These are phyloP conservation scores for Trametes maxima DNA, from an alignment of 768 basidiomycete genomes.

Conservation along the genomic window DNA sequence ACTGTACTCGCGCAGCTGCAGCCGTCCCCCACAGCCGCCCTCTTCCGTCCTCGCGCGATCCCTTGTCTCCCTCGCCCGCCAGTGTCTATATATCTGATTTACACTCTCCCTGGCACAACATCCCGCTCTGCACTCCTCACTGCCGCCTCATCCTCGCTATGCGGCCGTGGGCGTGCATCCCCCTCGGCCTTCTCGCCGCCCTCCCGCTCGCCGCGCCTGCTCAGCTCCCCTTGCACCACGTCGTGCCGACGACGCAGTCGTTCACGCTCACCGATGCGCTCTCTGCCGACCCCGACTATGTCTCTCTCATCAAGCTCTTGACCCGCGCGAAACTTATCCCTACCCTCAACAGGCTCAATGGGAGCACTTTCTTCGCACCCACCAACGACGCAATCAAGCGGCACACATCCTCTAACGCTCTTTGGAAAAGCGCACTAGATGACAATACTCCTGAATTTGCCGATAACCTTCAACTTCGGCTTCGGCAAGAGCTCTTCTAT, in stretches of 20 bases:
- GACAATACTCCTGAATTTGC: conserved; percentile 43
- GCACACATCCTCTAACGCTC: conserved; percentile 36
- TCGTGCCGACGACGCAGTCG: conserved; percentile 36
- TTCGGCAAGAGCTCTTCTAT: conserved; percentile 92
- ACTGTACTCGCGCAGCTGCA: conserved; percentile 3
- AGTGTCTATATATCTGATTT: neutral
- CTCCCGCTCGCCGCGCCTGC: conserved; percentile 35
- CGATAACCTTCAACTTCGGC: conserved; percentile 82
- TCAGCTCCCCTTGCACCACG: conserved; percentile 37
- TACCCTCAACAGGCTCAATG: conserved; percentile 84
- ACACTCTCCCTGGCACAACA: neutral
- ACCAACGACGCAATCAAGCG: conserved; percentile 87
- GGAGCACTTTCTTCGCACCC: conserved; percentile 89
- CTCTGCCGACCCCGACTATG: conserved; percentile 72
- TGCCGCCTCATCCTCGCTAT: conserved; percentile 24
- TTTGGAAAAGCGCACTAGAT: conserved; percentile 41
- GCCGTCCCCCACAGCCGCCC: conserved; percentile 11
- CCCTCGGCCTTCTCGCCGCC: conserved; percentile 39
- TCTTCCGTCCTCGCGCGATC: conserved; percentile 3
- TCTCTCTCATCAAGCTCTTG: conserved; percentile 71
- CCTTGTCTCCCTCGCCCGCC: neutral
- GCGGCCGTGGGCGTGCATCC: conserved; percentile 39
- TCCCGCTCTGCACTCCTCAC: neutral
- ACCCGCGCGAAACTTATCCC: conserved; percentile 89
- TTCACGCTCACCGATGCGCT: conserved; percentile 81